These are phyloP conservation scores for Magnaporthales sp. DNA, from an alignment of 2,329 filamentous ascomycete species.

Conservation along the genomic window DNA sequence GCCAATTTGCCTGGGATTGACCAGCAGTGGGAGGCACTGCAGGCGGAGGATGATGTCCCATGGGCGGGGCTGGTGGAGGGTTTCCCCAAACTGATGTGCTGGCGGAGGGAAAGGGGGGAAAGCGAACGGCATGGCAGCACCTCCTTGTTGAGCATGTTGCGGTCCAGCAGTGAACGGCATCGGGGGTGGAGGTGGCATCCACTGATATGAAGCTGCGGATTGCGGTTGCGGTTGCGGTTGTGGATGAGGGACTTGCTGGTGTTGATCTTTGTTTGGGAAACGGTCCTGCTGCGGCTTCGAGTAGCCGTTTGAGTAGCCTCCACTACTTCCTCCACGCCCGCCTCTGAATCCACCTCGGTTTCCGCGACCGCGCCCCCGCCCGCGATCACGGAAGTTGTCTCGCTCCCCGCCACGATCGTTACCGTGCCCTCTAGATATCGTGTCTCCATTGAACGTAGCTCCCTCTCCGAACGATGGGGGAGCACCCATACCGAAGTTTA, in stretches of 20 bases:
- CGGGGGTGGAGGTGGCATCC: conserved; percentile 1
- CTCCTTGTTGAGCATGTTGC: background rate
- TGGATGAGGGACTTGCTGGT: background rate
- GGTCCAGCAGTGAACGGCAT: background rate
- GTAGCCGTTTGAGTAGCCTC: conserved; percentile 16
- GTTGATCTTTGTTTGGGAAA: background rate
- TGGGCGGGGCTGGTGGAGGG: background rate
- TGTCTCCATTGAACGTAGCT: too few species aligned
- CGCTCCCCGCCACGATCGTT: conserved; percentile 28
- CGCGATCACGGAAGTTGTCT: conserved; percentile 37
- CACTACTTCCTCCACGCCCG: conserved; percentile 23
- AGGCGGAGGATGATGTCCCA: background rate
- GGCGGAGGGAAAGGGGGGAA: conserved; percentile 1
- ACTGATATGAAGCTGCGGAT: background rate
- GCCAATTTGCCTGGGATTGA: background rate
- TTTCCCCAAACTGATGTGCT: background rate
- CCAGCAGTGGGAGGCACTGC: background rate
- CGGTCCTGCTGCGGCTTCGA: background rate
- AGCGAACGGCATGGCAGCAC: background rate
- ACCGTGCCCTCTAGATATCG: too few species aligned
- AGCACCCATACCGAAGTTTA: conserved; percentile 46
- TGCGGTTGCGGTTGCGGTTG: background rate
- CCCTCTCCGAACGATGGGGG: conserved; percentile 36
- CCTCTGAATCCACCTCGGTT: conserved; percentile 20
- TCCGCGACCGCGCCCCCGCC: conserved; percentile 25